Base-by-base conservation (phyloP, 2,329 filamentous ascomycete genomes). In the Penicillium oxalicum region DNA sequence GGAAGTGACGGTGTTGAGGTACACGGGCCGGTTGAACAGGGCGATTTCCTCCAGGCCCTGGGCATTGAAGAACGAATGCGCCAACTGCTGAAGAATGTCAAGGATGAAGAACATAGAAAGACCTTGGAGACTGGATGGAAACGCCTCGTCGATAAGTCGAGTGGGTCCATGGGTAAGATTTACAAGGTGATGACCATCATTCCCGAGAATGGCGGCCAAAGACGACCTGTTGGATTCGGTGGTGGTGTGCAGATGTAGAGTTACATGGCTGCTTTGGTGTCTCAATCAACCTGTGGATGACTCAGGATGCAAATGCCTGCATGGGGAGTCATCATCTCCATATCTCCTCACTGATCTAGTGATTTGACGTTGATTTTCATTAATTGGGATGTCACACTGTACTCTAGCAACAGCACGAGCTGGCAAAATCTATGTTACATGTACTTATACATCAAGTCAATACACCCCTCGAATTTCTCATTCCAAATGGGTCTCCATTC, bases 121-220 rank as follows among this genome's bases (percentile, higher is more conserved):
- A 80, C 82, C 44, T 75, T 96, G 29, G 82, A 89, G 55, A 80
- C 75, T 53, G 84, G 86, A 0, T 94, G 89, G 81, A 85, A 81
- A 71, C 77, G 93, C 52, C 73, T 98, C 44, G 81, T 96, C n/a
- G 91, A 95, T 67, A 77, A 82, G 37, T 85, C 87, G 0, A 86
- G 83, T 1, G 83, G 81, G 44, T 91, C 90, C 0, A 98, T 98
- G 93, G 93, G 93, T 0, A 91, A 85, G 72, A 74, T 95, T 24
- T 98, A 98, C 68, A 96, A 97, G 72, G 91, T 83, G 25, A 78
- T 98, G 77, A 88, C 91, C 9, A 88, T 98, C 60, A 65, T 97
- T 61, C 93, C 93, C 0, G 86, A 91, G 68, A 88, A 87, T 55
- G 79, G 77, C 33, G 84, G 86, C 1, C 77, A 74, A 52, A 81